Base-by-base conservation (phyloP, 345 rosid species). In the Eucalyptus tenuipes region DNA sequence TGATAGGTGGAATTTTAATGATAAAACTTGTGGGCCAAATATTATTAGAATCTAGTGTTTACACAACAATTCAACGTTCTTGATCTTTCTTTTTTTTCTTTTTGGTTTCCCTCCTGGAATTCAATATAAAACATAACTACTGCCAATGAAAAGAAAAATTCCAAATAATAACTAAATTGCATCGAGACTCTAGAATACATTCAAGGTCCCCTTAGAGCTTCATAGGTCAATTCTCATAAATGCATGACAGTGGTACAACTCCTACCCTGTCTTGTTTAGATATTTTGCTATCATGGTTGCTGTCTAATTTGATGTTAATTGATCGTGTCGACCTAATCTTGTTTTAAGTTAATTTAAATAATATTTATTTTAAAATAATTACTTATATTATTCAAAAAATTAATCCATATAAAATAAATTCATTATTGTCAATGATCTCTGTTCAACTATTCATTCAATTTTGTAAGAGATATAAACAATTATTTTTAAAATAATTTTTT, bases 401-500 rank as follows among this genome's bases (percentile, higher is more conserved):
- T 55, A 55, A 22, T 55, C 29, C 12, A 55, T 55, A 24, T 55
- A 55, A 55, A 55, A 55, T 2, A 55, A 22, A 22, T 24, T 55
- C 13, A 55, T 55, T 22, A 55, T 55, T 24, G 29, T 24, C 61
- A 24, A 24, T 55, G 1, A 10, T 55, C 27, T 9, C 5, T 4
- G 1, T 24, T 20, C 61, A 22, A 55, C 27, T 55, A 24, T 55
- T 24, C 27, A 55, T 55, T 24, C 61, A 20, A 55, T 22, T 20
- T 22, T 22, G 2, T 22, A 22, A 55, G 27, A 55, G 6, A 24
- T 1, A 55, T 9, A 25, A 55, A 25, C 1, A 5, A 55, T 55
- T 10, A 55, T 55, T 55, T 24, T 10, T 0, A 55, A 55, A 24
- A 22, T 0, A 0, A 9, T 24, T 24, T 55, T 55, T 4, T 22